phyloP scores from a whole-genome alignment of 2,329 filamentous ascomycete genomes.

The Rhytidhysteron rufulum region DNA sequence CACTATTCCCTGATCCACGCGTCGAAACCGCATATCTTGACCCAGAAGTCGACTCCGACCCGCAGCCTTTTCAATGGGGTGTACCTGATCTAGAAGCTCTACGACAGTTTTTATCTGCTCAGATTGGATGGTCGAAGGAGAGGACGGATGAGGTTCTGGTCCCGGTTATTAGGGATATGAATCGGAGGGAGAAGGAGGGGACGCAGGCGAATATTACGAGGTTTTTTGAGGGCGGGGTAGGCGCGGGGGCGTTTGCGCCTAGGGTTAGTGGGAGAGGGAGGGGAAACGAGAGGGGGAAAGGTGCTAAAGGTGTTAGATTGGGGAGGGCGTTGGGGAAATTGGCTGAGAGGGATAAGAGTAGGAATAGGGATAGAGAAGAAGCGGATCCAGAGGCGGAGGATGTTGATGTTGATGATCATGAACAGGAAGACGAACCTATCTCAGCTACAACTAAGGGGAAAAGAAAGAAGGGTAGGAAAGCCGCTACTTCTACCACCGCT shows the following conservation, averaged over 20 bases:
- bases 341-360: conserved; percentile 20
- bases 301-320: conserved; percentile 27
- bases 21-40: conserved; percentile 81
- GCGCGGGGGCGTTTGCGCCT: conserved; percentile 68
- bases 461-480: conserved; percentile 16
- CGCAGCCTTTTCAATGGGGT: conserved; percentile 87
- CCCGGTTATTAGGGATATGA: conserved; percentile 94
- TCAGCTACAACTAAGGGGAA: conserved; percentile 8
- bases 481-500: conserved; percentile 10
- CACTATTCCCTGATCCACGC: conserved; percentile 70
- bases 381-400: conserved; percentile 14
- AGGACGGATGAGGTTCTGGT: conserved; percentile 93
- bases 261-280: conserved; percentile 61
- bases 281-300: conserved; percentile 37
- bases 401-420: conserved; percentile 11
- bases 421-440: conserved; percentile 1
- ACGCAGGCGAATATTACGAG: conserved; percentile 96
- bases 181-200: conserved; percentile 78
- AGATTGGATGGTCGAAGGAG: conserved; percentile 89
- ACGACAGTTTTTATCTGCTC: conserved; percentile 79
- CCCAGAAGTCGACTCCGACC: conserved; percentile 77
- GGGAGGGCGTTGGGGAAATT: conserved; percentile 29
- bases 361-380: conserved; percentile 16
- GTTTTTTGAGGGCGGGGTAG: conserved; percentile 75
- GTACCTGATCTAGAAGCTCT: conserved; percentile 88